Evolutionary conservation across 2,329 filamentous ascomycete species (phyloP), one percentile per base, ranked within the genome.

Genomic region (Claviceps africana): DNA sequence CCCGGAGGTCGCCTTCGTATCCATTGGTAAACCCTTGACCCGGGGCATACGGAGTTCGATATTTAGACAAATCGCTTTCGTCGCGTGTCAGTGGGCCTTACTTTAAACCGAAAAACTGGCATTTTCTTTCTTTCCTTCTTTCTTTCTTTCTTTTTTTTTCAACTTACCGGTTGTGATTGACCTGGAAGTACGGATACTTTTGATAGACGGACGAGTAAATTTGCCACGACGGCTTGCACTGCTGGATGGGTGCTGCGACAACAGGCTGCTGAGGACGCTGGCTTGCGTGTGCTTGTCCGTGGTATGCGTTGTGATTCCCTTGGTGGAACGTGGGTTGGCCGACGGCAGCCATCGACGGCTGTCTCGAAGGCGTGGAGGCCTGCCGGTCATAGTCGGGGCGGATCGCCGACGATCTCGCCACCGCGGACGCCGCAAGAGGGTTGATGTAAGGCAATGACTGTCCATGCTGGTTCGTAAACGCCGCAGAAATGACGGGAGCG

Each of bases 11-110:
- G 21, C 75, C 76, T 61, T 81, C 76, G 53, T 81, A 81, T 4
- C 77, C 78, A 55, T 82, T 82, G 35, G 75, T 79, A 57, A 82
- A 82, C 0, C 78, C 79, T 25, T 76, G 74, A 65, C 68, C 72
- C 1, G 71, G 67, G 17, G 75, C 72, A 59, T 83, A 83, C 1
- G 80, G 80, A 4, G 77, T 81, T 48, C 76, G 72, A 54, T 83
- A 82, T 51, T 74, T 74, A 8, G 72, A 70, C 6, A 75, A 67
- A 54, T 78, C 75, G 65, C 76, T 78, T 55, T 4, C n/a, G 31
- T 28, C 13, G 47, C 9, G 22, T 9, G 48, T 64, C 56, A 66
- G 55, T 43, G 55, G 44, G 42, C 13, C 9, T 35, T 8, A 4
- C 44, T 13, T 22, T 5, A 48, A 4, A 3, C 8, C 30, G 31